Percentiles rank a stretch among this genome's conserved stretches.
phyloP scores from a whole-genome alignment of 768 basidiomycete species.

The Mycena albidolilacea region DNA sequence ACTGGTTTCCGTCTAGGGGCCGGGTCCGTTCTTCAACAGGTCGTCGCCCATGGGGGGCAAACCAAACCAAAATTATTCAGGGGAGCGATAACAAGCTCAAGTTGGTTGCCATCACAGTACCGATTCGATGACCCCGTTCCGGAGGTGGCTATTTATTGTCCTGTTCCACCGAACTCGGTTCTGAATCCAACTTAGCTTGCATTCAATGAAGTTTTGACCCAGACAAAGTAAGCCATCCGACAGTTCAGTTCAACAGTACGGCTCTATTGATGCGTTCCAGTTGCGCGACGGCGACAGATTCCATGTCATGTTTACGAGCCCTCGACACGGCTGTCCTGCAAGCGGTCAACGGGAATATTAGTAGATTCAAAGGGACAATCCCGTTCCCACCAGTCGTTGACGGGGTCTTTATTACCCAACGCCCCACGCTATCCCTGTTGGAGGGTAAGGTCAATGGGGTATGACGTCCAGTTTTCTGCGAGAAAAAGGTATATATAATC shows the following conservation, averaged over 20 bases:
- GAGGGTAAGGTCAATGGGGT: conserved; percentile 37
- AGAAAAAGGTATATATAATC: neutral
- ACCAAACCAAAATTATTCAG: conserved; percentile 51
- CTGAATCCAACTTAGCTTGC: conserved; percentile 30
- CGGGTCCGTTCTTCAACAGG: conserved; percentile 53
- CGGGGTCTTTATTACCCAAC: conserved; percentile 51
- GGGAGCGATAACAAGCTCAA: conserved; percentile 50
- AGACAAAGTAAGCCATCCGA: conserved; percentile 37
- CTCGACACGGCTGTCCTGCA: conserved; percentile 43
- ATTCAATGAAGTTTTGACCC: conserved; percentile 40
- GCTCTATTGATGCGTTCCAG: conserved; percentile 30
- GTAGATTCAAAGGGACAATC: conserved; percentile 50
- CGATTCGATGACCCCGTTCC: conserved; percentile 43
- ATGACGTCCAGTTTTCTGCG: conserved; percentile 11
- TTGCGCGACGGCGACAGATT: conserved; percentile 39
- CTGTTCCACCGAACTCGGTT: neutral
- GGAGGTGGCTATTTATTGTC: conserved; percentile 24
- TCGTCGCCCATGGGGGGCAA: conserved; percentile 50
- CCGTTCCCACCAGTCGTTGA: conserved; percentile 54
- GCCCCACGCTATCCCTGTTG: conserved; percentile 48
- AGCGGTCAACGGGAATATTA: conserved; percentile 46
- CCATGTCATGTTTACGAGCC: conserved; percentile 41
- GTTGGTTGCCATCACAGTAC: conserved; percentile 51
- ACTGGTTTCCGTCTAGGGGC: conserved; percentile 41
- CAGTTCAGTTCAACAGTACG: neutral